Conservation (phyloP, 768 basidiomycete genomes). For the Cyathus striatus region DNA sequence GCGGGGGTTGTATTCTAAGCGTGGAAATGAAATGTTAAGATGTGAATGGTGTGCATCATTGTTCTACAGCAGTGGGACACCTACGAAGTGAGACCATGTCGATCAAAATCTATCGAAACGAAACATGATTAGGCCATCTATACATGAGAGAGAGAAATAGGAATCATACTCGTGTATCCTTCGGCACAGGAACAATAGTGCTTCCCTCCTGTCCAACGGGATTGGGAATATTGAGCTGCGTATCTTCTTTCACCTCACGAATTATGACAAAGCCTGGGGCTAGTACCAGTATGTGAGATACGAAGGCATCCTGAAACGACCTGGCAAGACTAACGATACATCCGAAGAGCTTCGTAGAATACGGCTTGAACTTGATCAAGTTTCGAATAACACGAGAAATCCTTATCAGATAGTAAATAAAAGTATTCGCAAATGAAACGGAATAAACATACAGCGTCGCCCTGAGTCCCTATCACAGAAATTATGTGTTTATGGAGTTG, state of each 20-base stretch:
- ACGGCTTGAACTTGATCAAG: not conserved
- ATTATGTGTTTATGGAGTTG: too few relatives aligned
- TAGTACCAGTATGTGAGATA: not conserved
- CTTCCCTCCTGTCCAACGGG: too few relatives aligned
- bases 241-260: not conserved
- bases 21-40: not conserved
- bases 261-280: not conserved
- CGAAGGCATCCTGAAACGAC: not conserved
- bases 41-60: not conserved
- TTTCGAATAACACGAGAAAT: not conserved
- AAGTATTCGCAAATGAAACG: not conserved
- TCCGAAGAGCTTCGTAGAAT: conserved; percentile 1
- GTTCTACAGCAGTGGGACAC: not conserved
- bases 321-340: not conserved
- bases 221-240: too few relatives aligned
- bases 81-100: conserved; percentile 1
- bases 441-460: not conserved
- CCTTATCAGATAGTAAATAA: not conserved
- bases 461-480: not conserved
- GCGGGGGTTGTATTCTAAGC: conserved; percentile 30
- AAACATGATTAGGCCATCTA: not conserved
- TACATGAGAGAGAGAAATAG: not conserved
- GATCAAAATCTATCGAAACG: not conserved
- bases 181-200: too few relatives aligned
- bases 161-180: not conserved